Evolutionary conservation across 805 yeast genomes (phyloP), one percentile per base, ranked within the genome.

Genomic region (Barnettozyma sucrosica): DNA sequence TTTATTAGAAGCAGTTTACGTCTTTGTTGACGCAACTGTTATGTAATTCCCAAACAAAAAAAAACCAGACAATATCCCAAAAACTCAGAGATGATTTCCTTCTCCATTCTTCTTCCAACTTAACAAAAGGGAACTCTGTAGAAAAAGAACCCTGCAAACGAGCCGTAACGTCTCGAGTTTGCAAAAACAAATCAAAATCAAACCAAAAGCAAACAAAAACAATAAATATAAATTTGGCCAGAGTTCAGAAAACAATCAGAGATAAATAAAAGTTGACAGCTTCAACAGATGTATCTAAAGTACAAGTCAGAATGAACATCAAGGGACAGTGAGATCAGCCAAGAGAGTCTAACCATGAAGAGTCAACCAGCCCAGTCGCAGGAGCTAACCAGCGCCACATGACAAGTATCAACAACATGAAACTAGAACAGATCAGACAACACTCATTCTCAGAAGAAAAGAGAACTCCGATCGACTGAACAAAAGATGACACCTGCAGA

Each of bases 331-430:
- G 11, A 13, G 37, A 14, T 28, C 32, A 28, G 32, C 16, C n/a
- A 13, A 28, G 14, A 13, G 5, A 13, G 32, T 28, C 7, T 7
- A 28, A 16, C 16, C 32, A 7, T 18, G 37, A 34, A 34, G 21
- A 3, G 21, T 34, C 14, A 16, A 34, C 37, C 11, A 34, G 21
- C 52, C 61, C 62, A 58, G 62, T 58, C 62, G 62, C 62, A 55
- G 33, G 52, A 47, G 14, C 25, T 14, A 11, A 33, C 49, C 44
- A 56, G 62, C 62, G 62, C 62, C 62, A 58, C 62, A 55, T 57
- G 54, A 50, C 48, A 23, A 32, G 20, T 28, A 23, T 7, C 40
- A 28, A 21, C 8, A 38, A 36, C 36, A 45, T 26, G n/a, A 25
- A 18, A 24, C 36, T 26, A 25, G 20, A 28, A 18, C 21, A 20